These are phyloP conservation scores for Meredithiella fracta DNA, from an alignment of 2,329 filamentous ascomycete species.

Conservation along the genomic window DNA sequence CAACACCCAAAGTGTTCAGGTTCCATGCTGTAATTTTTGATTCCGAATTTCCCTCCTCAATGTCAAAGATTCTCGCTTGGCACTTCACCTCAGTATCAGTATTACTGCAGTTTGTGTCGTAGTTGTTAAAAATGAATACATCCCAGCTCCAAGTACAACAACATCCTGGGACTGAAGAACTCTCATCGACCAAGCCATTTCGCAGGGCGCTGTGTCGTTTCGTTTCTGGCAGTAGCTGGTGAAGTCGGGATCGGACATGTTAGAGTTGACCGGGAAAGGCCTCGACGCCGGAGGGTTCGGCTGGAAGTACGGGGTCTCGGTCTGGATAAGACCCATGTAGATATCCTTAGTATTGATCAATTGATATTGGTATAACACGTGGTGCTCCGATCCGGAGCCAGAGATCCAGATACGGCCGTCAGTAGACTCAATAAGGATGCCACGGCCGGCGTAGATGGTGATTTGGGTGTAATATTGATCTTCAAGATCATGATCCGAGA, in stretches of 20 bases:
- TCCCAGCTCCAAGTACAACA: slow-evolving; percentile 43
- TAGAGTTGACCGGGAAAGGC: slow-evolving; percentile 34
- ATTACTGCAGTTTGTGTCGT: slow-evolving; percentile 33
- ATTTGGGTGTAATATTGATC: slow-evolving; percentile 31
- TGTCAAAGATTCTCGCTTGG: slow-evolving; percentile 28
- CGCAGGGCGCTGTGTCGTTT: slow-evolving; percentile 26
- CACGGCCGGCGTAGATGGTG: slow-evolving; percentile 36
- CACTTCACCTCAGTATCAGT: slow-evolving; percentile 27
- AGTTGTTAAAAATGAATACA: slow-evolving; percentile 54
- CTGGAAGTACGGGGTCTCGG: slow-evolving; percentile 58
- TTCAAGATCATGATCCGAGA: slow-evolving; percentile 40
- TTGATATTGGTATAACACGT: slow-evolving; percentile 53
- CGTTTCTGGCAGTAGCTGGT: slow-evolving; percentile 26
- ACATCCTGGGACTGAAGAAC: slow-evolving; percentile 40
- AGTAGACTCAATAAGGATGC: slow-evolving; percentile 28
- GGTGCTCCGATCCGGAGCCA: slow-evolving; percentile 50
- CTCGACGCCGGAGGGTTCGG: slow-evolving; percentile 41
- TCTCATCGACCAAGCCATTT: slow-evolving; percentile 49
- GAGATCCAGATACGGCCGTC: slow-evolving; percentile 38
- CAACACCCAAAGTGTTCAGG: slow-evolving; percentile 29
- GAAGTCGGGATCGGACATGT: slow-evolving; percentile 37
- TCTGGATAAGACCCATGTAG: slow-evolving; percentile 48
- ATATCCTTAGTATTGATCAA: slow-evolving; percentile 42
- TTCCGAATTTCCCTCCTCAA: slow-evolving; percentile 15
- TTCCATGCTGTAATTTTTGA: slow-evolving; percentile 26